Conservation (phyloP, 148 eudicot species). For the Vaccinium myrtillus region DNA sequence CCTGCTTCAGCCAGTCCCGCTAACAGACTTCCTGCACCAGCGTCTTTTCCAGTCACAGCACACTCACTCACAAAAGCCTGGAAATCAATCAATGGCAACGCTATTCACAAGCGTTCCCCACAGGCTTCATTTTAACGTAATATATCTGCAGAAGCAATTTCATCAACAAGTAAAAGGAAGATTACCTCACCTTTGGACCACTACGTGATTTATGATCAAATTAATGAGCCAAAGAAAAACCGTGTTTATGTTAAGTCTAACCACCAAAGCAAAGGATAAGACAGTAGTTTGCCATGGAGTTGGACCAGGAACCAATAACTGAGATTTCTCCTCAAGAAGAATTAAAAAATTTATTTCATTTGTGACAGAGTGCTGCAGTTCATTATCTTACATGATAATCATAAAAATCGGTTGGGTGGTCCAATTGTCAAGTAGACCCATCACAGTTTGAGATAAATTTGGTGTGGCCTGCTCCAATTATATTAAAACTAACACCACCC, state of each 20-base stretch:
- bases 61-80: conserved; percentile 98
- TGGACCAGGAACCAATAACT: neutral
- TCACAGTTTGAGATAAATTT: conserved; percentile 81
- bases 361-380: neutral
- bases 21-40: conserved; percentile 75
- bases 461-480: conserved; percentile 28
- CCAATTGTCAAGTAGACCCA: conserved; percentile 49
- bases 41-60: conserved; percentile 68
- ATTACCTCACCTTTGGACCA: conserved; percentile 70
- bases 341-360: neutral
- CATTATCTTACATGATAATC: conserved; percentile 74
- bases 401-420: conserved; percentile 85
- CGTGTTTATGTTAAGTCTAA: conserved; percentile 60
- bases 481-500: no score
- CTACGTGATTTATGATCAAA: conserved; percentile 57
- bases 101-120: neutral
- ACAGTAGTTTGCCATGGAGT: neutral
- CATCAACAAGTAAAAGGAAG: conserved; percentile 1
- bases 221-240: conserved; percentile 51
- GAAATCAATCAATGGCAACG: conserved; percentile 12
- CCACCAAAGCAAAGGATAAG: conserved; percentile 14
- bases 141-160: neutral
- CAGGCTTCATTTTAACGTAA: neutral
- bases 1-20: conserved; percentile 91
- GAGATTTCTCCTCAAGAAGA: neutral